Conservation (phyloP, 176 grass and related monocot species). For the Bonia amplexicaulis region DNA sequence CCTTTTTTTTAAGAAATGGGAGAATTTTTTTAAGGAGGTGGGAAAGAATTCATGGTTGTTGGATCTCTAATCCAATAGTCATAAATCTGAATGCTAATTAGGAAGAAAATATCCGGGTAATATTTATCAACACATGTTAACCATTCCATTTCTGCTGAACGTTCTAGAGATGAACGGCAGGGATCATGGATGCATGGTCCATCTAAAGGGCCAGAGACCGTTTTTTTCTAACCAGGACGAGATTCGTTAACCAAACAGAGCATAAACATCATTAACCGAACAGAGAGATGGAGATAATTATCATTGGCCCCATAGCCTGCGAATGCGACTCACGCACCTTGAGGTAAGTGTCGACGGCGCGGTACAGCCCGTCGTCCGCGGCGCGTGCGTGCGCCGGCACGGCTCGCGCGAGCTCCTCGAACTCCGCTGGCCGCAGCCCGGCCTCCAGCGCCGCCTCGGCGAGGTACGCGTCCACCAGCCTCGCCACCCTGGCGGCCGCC, state of each 20-base stretch:
- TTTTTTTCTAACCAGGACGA: background rate
- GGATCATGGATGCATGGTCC: too few species aligned
- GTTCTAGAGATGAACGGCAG: too few species aligned
- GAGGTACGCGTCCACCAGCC: constrained; percentile 79
- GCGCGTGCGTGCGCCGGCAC: constrained; percentile 59
- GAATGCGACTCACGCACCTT: constrained; percentile 44
- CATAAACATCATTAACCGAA: background rate
- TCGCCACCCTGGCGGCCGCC: constrained; percentile 57
- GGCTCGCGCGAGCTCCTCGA: constrained; percentile 69
- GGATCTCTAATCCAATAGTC: too few species aligned
- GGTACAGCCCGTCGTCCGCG: constrained; percentile 71
- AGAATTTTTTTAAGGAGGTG: too few species aligned
- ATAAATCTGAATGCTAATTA: too few species aligned
- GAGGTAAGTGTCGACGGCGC: constrained; percentile 87
- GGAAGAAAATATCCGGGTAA: too few species aligned
- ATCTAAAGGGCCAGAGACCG: background rate
- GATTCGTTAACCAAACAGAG: background rate
- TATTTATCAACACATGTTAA: too few species aligned
- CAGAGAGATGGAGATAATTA: background rate
- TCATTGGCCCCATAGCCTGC: background rate
- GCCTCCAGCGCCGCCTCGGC: constrained; percentile 71
- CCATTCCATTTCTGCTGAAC: too few species aligned
- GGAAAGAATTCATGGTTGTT: too few species aligned
- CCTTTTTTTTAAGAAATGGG: too few species aligned
- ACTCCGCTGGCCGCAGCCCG: constrained; percentile 54